Conservation (phyloP, 176 grass and related monocot genomes). For the Hsuehochloa calcarea region DNA sequence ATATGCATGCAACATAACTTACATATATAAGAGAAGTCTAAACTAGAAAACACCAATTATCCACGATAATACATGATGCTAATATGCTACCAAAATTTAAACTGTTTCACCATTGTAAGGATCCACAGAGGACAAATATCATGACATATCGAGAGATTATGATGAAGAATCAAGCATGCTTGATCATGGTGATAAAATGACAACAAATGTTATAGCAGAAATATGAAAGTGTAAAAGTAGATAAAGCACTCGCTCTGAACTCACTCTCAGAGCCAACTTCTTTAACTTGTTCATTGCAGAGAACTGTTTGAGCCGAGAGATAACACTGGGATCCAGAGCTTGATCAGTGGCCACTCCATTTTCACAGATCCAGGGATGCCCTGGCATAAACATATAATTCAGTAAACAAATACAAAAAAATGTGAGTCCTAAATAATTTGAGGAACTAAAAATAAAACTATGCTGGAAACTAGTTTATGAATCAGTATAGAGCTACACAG, state of each 20-base stretch:
- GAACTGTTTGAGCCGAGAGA: slow-evolving; percentile 84
- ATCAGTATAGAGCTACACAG: background rate
- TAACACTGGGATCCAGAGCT: slow-evolving; percentile 71
- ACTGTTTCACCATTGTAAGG: background rate
- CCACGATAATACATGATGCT: background rate
- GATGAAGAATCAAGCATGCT: background rate
- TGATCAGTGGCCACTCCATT: slow-evolving; percentile 59
- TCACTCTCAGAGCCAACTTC: slow-evolving; percentile 82
- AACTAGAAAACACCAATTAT: background rate
- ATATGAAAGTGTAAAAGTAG: slow-evolving; percentile 2
- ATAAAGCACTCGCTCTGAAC: slow-evolving; percentile 56
- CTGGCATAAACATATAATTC: slow-evolving; percentile 35
- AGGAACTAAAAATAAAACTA: background rate
- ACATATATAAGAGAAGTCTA: background rate
- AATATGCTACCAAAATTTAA: background rate
- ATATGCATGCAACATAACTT: background rate
- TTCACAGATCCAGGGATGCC: slow-evolving; percentile 92
- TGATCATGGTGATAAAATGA: background rate
- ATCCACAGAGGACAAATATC: background rate
- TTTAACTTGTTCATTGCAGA: slow-evolving; percentile 93
- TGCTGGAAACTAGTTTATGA: background rate
- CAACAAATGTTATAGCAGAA: background rate
- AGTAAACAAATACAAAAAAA: background rate
- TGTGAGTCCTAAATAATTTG: background rate
- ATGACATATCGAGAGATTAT: background rate